Percentiles rank a stretch among this genome's conserved stretches.
These are phyloP conservation scores for Byssoonygena ceratinophila DNA, from an alignment of 2,329 filamentous ascomycete genomes.

Conservation along the genomic window DNA sequence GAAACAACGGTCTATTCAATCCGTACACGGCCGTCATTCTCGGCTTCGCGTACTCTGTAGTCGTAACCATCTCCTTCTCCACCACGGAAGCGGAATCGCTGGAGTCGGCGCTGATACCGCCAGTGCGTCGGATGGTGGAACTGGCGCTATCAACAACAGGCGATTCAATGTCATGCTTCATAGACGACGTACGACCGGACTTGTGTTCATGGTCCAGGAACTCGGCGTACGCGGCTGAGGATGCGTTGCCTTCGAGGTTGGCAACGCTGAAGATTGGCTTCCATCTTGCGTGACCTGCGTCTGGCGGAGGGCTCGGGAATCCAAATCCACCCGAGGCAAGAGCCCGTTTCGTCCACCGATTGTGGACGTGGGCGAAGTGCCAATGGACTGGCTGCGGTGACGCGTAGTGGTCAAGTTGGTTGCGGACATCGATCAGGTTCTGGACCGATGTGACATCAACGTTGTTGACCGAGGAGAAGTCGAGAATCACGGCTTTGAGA, in stretches of 20 bases:
- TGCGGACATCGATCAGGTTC: conserved; percentile 84
- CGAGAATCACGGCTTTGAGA: conserved; percentile 81
- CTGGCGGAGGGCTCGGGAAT: conserved; percentile 54
- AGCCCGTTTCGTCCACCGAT: conserved; percentile 87
- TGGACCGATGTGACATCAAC: conserved; percentile 89
- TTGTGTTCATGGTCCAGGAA: conserved; percentile 49
- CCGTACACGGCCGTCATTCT: conserved; percentile 62
- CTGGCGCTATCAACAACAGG: conserved; percentile 14
- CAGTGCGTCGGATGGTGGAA: not conserved
- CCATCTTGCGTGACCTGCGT: conserved; percentile 51
- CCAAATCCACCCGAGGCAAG: conserved; percentile 82
- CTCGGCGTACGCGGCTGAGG: conserved; percentile 60
- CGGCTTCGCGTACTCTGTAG: conserved; percentile 37
- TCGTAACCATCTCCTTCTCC: conserved; percentile 38
- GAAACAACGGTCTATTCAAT: conserved; percentile 84
- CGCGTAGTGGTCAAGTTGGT: conserved; percentile 80
- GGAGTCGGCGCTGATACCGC: not conserved
- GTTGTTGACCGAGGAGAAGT: conserved; percentile 88
- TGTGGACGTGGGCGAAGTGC: conserved; percentile 91
- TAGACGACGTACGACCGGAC: not conserved
- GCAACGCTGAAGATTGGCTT: conserved; percentile 93
- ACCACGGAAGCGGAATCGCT: conserved; percentile 18
- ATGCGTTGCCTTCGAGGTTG: conserved; percentile 63
- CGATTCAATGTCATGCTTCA: conserved; percentile 14
- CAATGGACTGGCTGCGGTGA: conserved; percentile 76